These are phyloP conservation scores for Xerocomellus intermedius DNA, from an alignment of 768 basidiomycete species.

Conservation along the genomic window DNA sequence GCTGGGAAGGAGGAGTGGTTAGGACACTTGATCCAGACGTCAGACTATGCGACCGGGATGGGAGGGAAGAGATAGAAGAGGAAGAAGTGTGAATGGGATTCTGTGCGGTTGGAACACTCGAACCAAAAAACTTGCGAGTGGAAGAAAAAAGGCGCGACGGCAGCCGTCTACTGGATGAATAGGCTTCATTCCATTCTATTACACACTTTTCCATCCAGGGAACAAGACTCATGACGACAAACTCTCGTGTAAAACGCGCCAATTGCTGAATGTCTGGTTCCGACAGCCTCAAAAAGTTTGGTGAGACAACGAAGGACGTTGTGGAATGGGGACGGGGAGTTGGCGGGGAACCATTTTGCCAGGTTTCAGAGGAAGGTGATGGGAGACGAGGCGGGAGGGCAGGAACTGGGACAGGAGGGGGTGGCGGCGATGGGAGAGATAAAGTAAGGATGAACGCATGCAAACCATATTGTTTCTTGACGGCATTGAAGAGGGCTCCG, in stretches of 20 bases:
- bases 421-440: constrained; percentile 57
- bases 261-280: constrained; percentile 75
- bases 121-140: constrained; percentile 79
- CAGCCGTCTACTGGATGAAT: constrained; percentile 72
- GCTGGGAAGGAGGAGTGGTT: constrained; percentile 55
- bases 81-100: constrained; percentile 39
- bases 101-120: constrained; percentile 50
- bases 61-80: constrained; percentile 36
- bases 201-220: constrained; percentile 98
- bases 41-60: constrained; percentile 36
- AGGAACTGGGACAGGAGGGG: constrained; percentile 67
- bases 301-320: not conserved
- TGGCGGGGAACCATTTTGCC: constrained; percentile 16
- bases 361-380: constrained; percentile 34
- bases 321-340: not conserved
- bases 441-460: constrained; percentile 72
- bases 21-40: constrained; percentile 15
- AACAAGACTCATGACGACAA: constrained; percentile 83
- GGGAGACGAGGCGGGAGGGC: constrained; percentile 67
- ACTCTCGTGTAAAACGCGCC: constrained; percentile 80
- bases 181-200: constrained; percentile 91
- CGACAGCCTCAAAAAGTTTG: constrained; percentile 48
- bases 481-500: constrained; percentile 76
- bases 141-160: constrained; percentile 85
- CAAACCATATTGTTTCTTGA: constrained; percentile 83